Evolutionary conservation across 1,284 basidiomycete species (phyloP).

Genomic region (Prillingera fragicola): DNA sequence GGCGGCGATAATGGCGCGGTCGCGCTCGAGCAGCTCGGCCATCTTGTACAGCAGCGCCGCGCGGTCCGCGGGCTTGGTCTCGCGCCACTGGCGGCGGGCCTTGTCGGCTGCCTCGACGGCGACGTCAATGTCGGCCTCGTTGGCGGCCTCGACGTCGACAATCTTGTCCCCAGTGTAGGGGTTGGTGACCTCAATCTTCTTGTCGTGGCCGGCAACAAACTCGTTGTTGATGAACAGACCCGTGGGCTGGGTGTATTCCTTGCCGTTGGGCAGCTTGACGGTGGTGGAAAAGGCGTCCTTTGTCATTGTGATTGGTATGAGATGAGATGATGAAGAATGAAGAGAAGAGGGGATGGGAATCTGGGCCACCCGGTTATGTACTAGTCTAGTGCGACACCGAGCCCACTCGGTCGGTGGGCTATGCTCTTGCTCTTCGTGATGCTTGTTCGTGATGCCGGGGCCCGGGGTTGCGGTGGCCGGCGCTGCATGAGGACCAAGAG

Average conservation of each 20-base stretch:
- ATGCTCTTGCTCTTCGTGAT: no score
- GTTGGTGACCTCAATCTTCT: slow-evolving; percentile 24
- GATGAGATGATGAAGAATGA: no score
- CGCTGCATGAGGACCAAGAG: no score
- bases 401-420: no score
- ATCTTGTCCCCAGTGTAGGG: slow-evolving; percentile 55
- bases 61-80: slow-evolving; percentile 55
- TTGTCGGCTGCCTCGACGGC: slow-evolving; percentile 76
- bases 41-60: slow-evolving; percentile 72
- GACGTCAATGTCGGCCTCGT: slow-evolving; percentile 62
- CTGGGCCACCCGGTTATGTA: no score
- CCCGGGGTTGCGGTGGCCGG: no score
- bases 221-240: slow-evolving; percentile 26
- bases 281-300: background rate
- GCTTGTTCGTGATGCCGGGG: no score
- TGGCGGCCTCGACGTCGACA: slow-evolving; percentile 25
- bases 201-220: slow-evolving; percentile 22
- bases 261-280: slow-evolving; percentile 2
- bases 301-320: no score
- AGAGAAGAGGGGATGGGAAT: no score
- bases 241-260: background rate
- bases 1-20: slow-evolving; percentile 63
- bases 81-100: slow-evolving; percentile 68
- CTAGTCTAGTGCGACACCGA: no score
- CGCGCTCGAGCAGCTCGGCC: slow-evolving; percentile 83